phyloP scores from a whole-genome alignment of 495 filamentous ascomycete genomes.

The Penicillium taxi region DNA sequence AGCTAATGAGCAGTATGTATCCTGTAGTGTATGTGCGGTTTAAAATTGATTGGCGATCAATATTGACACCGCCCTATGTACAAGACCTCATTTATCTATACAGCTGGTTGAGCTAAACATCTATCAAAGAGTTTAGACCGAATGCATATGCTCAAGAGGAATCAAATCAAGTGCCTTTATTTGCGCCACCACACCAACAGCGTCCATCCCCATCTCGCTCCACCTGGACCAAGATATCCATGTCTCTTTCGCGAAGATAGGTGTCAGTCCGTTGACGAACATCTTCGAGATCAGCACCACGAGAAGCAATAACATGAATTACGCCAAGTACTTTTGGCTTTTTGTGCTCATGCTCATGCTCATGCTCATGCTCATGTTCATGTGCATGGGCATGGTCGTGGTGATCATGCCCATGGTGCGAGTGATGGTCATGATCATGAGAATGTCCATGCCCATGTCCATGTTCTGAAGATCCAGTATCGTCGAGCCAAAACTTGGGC shows the following conservation, averaged over 20 bases:
- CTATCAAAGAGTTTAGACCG: too few species aligned
- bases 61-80: too few species aligned
- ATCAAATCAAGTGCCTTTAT: constrained; percentile 24
- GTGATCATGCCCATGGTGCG: constrained; percentile 8
- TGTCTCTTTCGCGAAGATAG: constrained; percentile 50
- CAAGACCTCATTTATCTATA: too few species aligned
- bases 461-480: constrained; percentile 39
- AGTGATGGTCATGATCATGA: constrained; percentile 17
- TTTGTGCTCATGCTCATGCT: constrained; percentile 23
- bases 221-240: constrained; percentile 68
- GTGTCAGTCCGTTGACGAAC: constrained; percentile 58
- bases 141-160: too few species aligned
- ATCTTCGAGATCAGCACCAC: constrained; percentile 65
- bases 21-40: too few species aligned
- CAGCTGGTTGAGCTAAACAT: too few species aligned
- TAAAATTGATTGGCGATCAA: too few species aligned
- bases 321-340: constrained; percentile 59
- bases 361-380: constrained; percentile 16
- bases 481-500: constrained; percentile 91
- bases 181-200: constrained; percentile 66
- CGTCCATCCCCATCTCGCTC: constrained; percentile 67
- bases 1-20: too few species aligned
- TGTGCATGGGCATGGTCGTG: constrained; percentile 12
- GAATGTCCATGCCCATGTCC: constrained; percentile 16
- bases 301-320: constrained; percentile 70